Evolutionary conservation across 345 rosid species (phyloP).

Genomic region (Gossypium ekmanianum): DNA sequence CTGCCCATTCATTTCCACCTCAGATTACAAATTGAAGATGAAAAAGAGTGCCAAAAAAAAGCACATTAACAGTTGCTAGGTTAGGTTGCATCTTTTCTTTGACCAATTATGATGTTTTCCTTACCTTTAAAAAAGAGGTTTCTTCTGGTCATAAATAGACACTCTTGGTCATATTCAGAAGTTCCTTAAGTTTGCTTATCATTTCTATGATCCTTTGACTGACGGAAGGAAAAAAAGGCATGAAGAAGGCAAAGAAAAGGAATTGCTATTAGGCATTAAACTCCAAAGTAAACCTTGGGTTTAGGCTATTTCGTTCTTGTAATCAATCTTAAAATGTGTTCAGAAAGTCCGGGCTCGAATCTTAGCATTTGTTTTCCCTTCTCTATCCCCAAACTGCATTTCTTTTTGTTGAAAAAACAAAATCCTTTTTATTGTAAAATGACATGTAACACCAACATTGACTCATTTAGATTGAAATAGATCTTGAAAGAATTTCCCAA

Average conservation of each 20-base stretch:
- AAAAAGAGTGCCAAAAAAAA: not conserved
- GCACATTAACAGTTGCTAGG: conserved; percentile 2
- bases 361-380: not conserved
- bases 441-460: not conserved
- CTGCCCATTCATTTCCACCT: conserved; percentile 23
- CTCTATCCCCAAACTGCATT: not conserved
- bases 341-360: not conserved
- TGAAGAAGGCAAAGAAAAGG: not conserved
- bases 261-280: not conserved
- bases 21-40: conserved; percentile 6
- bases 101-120: conserved; percentile 8
- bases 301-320: not conserved
- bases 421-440: not conserved
- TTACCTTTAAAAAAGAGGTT: not conserved
- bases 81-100: conserved; percentile 18
- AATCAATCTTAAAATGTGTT: not conserved
- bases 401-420: not conserved
- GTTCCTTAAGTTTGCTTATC: not conserved
- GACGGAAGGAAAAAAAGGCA: not conserved
- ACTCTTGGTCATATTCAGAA: not conserved
- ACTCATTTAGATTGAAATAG: not conserved
- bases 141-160: not conserved
- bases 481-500: not conserved
- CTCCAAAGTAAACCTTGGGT: not conserved
- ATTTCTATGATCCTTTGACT: not conserved